A percentile compares a stretch with the other conserved stretches of the same genome.
These are phyloP conservation scores for Bathelium albidoporum DNA, from an alignment of 495 filamentous ascomycete genomes.

Conservation along the genomic window DNA sequence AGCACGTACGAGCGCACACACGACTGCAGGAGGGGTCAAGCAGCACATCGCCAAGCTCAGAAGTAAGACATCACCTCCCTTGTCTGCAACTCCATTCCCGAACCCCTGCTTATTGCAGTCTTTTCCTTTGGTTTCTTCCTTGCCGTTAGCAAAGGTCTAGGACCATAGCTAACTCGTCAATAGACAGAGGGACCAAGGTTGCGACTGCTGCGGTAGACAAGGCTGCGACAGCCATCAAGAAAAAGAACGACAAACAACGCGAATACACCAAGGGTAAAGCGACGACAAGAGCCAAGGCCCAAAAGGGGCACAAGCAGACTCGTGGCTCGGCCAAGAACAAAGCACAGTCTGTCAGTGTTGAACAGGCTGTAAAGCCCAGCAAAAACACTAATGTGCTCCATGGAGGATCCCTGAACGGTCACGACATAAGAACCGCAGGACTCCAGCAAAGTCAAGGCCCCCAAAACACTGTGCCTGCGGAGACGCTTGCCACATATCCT, in stretches of 20 bases:
- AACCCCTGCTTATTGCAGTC: not conserved
- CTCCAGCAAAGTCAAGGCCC: no score
- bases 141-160: no score
- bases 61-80: not conserved
- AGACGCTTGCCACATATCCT: no score
- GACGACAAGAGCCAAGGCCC: not conserved
- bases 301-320: not conserved
- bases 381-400: no score
- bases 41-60: slow-evolving; percentile 6
- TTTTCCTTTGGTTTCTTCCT: not conserved
- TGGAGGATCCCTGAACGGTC: no score
- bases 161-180: no score
- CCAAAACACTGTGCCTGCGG: no score
- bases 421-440: no score
- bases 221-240: not conserved
- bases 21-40: not conserved
- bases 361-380: no score
- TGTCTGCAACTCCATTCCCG: not conserved
- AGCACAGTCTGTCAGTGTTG: not conserved
- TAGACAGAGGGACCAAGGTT: no score
- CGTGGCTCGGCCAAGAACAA: not conserved
- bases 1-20: not conserved
- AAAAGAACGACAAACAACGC: not conserved
- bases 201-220: no score
- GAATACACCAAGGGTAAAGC: not conserved